Conservation (phyloP, 768 basidiomycete genomes). For the Exidia glandulosa region DNA sequence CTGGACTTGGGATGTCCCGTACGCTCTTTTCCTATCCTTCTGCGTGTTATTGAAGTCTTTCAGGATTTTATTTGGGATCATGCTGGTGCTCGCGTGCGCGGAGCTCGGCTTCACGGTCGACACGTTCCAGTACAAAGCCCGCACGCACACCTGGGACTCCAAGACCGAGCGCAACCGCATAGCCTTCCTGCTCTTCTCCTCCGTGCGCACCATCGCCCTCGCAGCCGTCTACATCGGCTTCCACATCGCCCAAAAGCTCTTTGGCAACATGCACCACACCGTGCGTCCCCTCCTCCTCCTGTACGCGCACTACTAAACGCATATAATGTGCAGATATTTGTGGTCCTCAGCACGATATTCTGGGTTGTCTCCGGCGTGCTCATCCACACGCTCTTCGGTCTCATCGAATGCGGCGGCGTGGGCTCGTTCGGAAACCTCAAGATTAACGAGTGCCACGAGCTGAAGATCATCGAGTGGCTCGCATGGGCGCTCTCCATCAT, state of each 20-base stretch:
- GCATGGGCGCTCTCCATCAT: background rate
- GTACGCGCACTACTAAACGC: too few species aligned
- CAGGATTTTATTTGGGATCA: background rate
- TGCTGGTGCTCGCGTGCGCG: background rate
- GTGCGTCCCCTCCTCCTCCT: background rate
- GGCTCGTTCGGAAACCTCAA: background rate
- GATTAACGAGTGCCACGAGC: slow-evolving; percentile 2
- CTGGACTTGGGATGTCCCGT: too few species aligned
- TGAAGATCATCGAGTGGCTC: slow-evolving; percentile 1
- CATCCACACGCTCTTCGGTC: background rate
- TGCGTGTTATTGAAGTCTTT: too few species aligned
- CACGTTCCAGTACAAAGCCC: background rate
- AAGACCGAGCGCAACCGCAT: background rate
- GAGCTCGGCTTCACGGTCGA: slow-evolving; percentile 2
- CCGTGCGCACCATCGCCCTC: background rate
- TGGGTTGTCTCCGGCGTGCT: background rate
- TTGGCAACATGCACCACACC: background rate
- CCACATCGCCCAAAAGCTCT: background rate
- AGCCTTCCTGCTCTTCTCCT: background rate
- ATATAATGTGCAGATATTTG: background rate
- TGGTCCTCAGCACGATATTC: slow-evolving; percentile 1
- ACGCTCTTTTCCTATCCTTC: too few species aligned
- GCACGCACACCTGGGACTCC: background rate
- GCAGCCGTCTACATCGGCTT: background rate
- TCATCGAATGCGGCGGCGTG: background rate